Percentiles rank a stretch among this genome's conserved stretches.
These are phyloP conservation scores for Andrographis paniculata DNA, from an alignment of 305 asterid species.

Conservation along the genomic window DNA sequence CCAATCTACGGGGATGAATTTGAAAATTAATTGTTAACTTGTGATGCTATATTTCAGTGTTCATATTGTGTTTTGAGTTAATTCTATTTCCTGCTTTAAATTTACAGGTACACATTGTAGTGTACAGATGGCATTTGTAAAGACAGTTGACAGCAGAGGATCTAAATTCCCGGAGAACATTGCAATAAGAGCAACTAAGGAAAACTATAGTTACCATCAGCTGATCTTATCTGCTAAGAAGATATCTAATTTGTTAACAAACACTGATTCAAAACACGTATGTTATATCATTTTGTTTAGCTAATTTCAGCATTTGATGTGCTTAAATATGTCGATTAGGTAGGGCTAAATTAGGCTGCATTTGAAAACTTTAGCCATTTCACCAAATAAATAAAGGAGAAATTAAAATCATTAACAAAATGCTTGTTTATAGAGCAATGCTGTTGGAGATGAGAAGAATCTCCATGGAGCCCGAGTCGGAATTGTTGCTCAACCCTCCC, in stretches of 20 bases:
- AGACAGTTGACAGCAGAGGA: constrained; percentile 45
- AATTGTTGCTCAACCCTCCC: constrained; percentile 84
- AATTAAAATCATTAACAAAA: constrained; percentile 7
- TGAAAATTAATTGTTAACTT: too few relatives aligned
- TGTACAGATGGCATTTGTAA: constrained; percentile 65
- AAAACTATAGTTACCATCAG: constrained; percentile 63
- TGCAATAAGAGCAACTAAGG: constrained; percentile 63
- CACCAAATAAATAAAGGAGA: constrained; percentile 1
- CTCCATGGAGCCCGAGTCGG: constrained; percentile 57
- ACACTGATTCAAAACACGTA: constrained; percentile 36
- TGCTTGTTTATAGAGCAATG: constrained; percentile 39
- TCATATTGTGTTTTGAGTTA: background rate
- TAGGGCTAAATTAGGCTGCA: constrained; percentile 5
- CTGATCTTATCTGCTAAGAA: constrained; percentile 56
- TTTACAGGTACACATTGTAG: constrained; percentile 43
- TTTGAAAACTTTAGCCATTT: background rate
- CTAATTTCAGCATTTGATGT: too few relatives aligned
- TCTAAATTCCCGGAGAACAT: constrained; percentile 36
- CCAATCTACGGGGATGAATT: too few relatives aligned
- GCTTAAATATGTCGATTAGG: constrained; percentile 3
- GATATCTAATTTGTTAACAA: constrained; percentile 41
- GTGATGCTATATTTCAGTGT: too few relatives aligned
- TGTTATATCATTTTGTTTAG: constrained; percentile 24
- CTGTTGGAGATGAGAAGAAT: constrained; percentile 1
- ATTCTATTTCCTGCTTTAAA: constrained; percentile 12